Percentiles rank a stretch among this genome's conserved stretches.
Evolutionary conservation across 306 rosid genomes (phyloP).

Genomic region (Sphenostylis stenocarpa): DNA sequence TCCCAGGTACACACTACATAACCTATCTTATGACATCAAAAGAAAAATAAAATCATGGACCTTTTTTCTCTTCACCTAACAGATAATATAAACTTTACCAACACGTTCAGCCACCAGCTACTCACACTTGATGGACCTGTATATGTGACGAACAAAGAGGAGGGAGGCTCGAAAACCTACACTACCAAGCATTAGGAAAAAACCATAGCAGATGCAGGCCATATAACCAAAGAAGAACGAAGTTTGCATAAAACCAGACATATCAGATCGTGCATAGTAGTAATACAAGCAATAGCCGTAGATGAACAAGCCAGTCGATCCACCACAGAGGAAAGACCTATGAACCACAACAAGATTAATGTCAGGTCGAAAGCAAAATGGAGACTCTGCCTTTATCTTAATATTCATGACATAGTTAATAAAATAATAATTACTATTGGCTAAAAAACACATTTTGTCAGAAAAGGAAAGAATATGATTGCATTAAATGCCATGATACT

Average conservation of each 20-base stretch:
- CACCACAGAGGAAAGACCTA: conserved; percentile 96
- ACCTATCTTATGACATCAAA: conserved; percentile 45
- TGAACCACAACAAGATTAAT: conserved; percentile 25
- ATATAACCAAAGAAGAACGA: conserved; percentile 98
- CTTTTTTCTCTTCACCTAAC: conserved; percentile 38
- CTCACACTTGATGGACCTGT: conserved; percentile 98
- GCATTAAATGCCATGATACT: neutral
- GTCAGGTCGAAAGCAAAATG: conserved; percentile 1
- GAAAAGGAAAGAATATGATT: neutral
- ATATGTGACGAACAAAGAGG: conserved; percentile 91
- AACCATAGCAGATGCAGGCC: conserved; percentile 99
- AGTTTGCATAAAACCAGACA: conserved; percentile 98
- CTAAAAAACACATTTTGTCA: neutral
- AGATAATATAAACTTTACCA: conserved; percentile 32
- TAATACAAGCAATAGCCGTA: conserved; percentile 95
- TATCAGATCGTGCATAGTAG: conserved; percentile 87
- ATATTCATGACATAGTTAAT: neutral
- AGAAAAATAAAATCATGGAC: conserved; percentile 33
- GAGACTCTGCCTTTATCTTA: neutral
- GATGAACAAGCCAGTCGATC: conserved; percentile 97
- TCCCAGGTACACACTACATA: conserved; percentile 48
- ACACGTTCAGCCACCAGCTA: conserved; percentile 41
- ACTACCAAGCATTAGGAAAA: conserved; percentile 95
- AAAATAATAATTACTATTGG: neutral
- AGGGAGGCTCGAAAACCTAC: conserved; percentile 91